Base-by-base conservation (phyloP, 768 basidiomycete genomes). In the Mycena albidolilacea region DNA sequence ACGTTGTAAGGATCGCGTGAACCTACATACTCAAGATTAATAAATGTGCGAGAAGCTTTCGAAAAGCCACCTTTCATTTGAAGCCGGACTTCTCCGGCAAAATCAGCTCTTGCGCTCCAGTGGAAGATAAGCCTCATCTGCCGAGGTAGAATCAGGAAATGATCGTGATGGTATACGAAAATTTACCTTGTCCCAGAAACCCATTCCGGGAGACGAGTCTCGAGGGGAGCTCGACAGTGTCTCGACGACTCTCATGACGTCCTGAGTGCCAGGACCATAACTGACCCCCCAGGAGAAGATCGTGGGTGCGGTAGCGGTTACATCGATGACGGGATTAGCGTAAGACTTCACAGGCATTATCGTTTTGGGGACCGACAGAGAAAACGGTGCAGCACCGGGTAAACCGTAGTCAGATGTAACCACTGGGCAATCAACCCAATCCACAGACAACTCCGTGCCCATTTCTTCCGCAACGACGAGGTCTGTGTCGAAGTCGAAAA, bases 281-380 rank as follows among this genome's bases (percentile, higher is more conserved):
- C 96, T 97, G 55, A 96, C 89, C 17, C 94, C 94, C 97, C 97
- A 99, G 17, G 93, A 90, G 73, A 98, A 88, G 46, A 91, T 89
- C 0, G 95, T 94, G 6, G 91, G 87, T 41, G 84, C 86, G 23
- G 88, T 82, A 6, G 93, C 90, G n/a, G 85, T 83, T 60, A 98
- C 87, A 21, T 87, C 86, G 75, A 98, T 87, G 14, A 84, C 81
- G 4, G 96, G 95, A 57, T 89, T 87, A 1, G 95, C 94, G 78
- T 97, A 98, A 9, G 93, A 95, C 82, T 99, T 99, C 77, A 97
- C 93, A 0, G 97, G 94, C 94, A 97, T 97, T 69, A 96, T 92
- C 0, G 96, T 97, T 81, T 97, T 98, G 2, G 96, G 95, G 43
- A 97, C 87, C 52, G 82, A 74, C 50, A 97, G 81, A 35, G 84